Percentiles rank a stretch among this genome's conserved stretches.
These are phyloP conservation scores for Penicillium bialowiezense DNA, from an alignment of 495 filamentous ascomycete genomes.

Conservation along the genomic window DNA sequence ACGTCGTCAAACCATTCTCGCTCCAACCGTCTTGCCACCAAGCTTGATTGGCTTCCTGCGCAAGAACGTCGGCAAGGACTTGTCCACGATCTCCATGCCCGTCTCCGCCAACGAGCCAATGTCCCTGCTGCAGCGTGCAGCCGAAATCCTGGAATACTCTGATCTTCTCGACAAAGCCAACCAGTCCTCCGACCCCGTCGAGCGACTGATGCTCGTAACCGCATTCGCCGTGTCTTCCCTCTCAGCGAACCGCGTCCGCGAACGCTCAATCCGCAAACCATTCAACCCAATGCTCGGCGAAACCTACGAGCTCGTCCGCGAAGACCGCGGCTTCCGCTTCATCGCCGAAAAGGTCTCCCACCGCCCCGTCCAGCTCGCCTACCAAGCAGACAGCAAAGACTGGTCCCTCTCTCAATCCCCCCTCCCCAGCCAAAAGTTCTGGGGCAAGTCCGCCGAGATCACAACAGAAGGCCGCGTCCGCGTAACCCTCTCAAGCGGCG, in stretches of 20 bases:
- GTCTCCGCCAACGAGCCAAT: conserved; percentile 94
- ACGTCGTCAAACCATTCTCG: conserved; percentile 67
- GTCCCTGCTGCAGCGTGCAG: conserved; percentile 79
- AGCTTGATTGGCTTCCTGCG: conserved; percentile 91
- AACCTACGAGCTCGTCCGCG: conserved; percentile 88
- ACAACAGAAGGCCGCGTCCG: conserved; percentile 85
- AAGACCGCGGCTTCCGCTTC: conserved; percentile 85
- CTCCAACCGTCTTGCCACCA: conserved; percentile 73
- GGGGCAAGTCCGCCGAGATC: conserved; percentile 94
- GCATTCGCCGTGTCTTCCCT: conserved; percentile 88
- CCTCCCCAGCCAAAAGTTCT: conserved; percentile 92
- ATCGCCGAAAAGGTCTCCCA: conserved; percentile 91
- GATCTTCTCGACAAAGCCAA: conserved; percentile 73
- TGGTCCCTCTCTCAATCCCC: conserved; percentile 89
- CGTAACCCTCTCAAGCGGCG: conserved; percentile 63
- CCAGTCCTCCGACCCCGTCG: conserved; percentile 53
- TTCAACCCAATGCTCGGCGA: conserved; percentile 98
- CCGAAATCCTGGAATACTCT: conserved; percentile 89
- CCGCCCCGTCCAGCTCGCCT: conserved; percentile 86
- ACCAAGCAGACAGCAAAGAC: conserved; percentile 77
- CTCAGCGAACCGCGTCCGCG: conserved; percentile 74
- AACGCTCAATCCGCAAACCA: conserved; percentile 91
- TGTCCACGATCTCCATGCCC: conserved; percentile 95
- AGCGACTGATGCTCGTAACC: conserved; percentile 77
- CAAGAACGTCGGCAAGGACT: conserved; percentile 97